A percentile compares a stretch with the other conserved stretches of the same genome.
phyloP scores from a whole-genome alignment of 495 filamentous ascomycete genomes.

The Xylaria grammica region DNA sequence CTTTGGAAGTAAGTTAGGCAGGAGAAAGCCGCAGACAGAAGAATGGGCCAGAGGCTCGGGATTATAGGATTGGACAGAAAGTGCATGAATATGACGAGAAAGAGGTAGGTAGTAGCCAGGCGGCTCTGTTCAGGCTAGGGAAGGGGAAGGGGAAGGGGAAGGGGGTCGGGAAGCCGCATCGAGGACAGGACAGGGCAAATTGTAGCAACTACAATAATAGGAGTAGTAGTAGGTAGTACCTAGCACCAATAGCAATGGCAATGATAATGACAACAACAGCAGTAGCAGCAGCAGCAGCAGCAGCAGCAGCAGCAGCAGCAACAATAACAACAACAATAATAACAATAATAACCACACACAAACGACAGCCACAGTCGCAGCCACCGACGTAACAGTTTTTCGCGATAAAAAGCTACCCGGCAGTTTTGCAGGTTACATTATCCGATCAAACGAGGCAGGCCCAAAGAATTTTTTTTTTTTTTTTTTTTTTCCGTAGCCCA shows the following conservation, averaged over 20 bases:
- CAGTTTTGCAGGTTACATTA: too few relatives aligned
- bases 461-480: too few relatives aligned
- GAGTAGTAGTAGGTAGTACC: neutral
- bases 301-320: constrained; percentile 1
- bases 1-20: too few relatives aligned
- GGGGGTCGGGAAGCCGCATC: neutral
- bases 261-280: neutral
- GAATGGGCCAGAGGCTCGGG: too few relatives aligned
- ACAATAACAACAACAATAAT: neutral
- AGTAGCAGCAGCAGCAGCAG: neutral
- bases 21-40: too few relatives aligned
- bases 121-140: too few relatives aligned
- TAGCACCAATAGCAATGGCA: neutral
- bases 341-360: too few relatives aligned
- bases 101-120: neutral
- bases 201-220: too few relatives aligned
- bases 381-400: neutral
- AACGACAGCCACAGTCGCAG: too few relatives aligned
- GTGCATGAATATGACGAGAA: neutral
- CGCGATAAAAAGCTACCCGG: neutral
- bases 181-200: neutral
- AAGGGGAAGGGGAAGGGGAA: neutral
- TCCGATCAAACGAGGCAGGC: too few relatives aligned
- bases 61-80: too few relatives aligned
- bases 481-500: too few relatives aligned